phyloP scores from a whole-genome alignment of 331 rosid species.

The Malus hybrid region DNA sequence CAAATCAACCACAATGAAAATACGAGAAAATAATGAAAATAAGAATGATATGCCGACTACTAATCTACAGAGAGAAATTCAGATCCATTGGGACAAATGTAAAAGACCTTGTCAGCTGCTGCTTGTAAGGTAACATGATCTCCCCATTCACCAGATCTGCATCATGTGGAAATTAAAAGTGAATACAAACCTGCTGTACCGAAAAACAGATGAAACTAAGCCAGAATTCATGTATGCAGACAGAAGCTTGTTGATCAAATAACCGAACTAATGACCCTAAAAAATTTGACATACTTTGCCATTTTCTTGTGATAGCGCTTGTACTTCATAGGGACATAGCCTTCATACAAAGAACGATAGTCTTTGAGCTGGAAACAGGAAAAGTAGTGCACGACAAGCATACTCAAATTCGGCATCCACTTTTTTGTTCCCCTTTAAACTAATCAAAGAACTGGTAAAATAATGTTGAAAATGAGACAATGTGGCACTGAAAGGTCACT shows the following conservation, averaged over 20 bases:
- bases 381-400: slow-evolving; percentile 28
- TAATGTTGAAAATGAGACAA: neutral
- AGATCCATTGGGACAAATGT: neutral
- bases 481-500: neutral
- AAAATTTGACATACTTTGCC: slow-evolving; percentile 50
- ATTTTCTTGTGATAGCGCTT: slow-evolving; percentile 82
- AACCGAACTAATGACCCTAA: slow-evolving; percentile 3
- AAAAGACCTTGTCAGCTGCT: slow-evolving; percentile 73
- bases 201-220: neutral
- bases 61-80: neutral
- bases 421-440: neutral
- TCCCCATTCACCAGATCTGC: slow-evolving; percentile 96
- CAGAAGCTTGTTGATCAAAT: slow-evolving; percentile 8
- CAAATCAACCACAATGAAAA: neutral
- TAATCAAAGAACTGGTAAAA: neutral
- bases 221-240: neutral
- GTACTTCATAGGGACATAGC: slow-evolving; percentile 93
- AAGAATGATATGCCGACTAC: neutral
- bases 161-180: slow-evolving; percentile 18
- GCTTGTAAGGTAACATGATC: slow-evolving; percentile 96
- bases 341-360: slow-evolving; percentile 61
- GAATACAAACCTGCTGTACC: slow-evolving; percentile 5
- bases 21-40: neutral
- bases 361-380: slow-evolving; percentile 65
- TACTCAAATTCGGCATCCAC: slow-evolving; percentile 14